Conservation (phyloP, 495 filamentous ascomycete species). For the Aspergillus sclerotiicarbonarius region DNA sequence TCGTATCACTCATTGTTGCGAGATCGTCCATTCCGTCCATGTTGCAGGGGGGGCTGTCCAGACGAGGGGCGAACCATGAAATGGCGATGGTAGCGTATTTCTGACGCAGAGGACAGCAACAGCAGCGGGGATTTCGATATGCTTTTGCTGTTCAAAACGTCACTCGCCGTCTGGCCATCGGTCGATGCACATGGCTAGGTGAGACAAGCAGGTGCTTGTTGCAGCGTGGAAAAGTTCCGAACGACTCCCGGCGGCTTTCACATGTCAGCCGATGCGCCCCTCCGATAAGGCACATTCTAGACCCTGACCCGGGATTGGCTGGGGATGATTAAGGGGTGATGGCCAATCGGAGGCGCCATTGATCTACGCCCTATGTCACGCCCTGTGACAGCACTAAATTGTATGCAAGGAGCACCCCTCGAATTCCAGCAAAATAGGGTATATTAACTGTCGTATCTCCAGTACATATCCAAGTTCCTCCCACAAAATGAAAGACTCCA, state of each 20-base stretch:
- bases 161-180: background rate
- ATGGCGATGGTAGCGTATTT: background rate
- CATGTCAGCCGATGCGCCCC: background rate
- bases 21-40: constrained; percentile 12
- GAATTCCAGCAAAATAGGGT: background rate
- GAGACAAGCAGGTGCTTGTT: background rate
- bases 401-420: no score
- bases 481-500: background rate
- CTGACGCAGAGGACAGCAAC: background rate
- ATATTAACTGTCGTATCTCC: background rate
- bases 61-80: background rate
- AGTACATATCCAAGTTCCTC: background rate
- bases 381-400: no score
- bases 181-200: background rate
- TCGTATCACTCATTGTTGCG: constrained; percentile 10
- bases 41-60: background rate
- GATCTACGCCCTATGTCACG: no score
- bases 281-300: background rate
- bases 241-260: background rate
- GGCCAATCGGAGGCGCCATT: no score
- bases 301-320: no score
- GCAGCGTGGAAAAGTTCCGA: background rate
- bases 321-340: no score
- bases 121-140: background rate
- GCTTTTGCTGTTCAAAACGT: background rate